Conservation (phyloP, 345 rosid genomes). For the Hibiscus trionum region DNA sequence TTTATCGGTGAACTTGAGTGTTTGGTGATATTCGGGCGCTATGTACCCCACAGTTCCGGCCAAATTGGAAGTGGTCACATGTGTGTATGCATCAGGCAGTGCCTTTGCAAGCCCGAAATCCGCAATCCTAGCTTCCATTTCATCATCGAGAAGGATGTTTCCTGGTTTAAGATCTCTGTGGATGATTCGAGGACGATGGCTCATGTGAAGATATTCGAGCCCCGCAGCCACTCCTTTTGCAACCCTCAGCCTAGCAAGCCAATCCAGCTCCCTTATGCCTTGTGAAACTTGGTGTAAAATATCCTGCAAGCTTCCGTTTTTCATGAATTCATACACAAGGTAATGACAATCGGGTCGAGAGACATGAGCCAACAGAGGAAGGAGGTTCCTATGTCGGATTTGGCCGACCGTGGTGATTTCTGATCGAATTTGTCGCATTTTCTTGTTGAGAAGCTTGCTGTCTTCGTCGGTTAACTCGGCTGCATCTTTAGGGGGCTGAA, state of each 20-base stretch:
- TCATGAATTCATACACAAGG: conserved; percentile 81
- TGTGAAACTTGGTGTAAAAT: conserved; percentile 30
- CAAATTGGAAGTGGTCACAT: conserved; percentile 48
- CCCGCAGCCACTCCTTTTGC: conserved; percentile 79
- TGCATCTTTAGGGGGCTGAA: conserved; percentile 69
- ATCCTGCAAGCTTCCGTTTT: conserved; percentile 85
- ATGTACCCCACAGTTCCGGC: conserved; percentile 93
- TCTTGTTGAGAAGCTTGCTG: conserved; percentile 45
- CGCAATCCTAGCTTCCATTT: conserved; percentile 86
- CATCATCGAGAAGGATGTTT: conserved; percentile 80
- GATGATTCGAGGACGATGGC: conserved; percentile 59
- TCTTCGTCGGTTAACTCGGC: conserved; percentile 65
- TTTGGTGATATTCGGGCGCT: conserved; percentile 88
- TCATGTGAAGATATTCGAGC: conserved; percentile 77
- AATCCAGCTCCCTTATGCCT: conserved; percentile 53
- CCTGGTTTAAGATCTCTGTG: conserved; percentile 93
- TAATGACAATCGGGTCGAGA: conserved; percentile 69
- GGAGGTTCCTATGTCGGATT: conserved; percentile 77
- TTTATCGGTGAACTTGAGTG: conserved; percentile 81
- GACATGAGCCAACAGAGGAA: conserved; percentile 72
- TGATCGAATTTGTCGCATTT: conserved; percentile 74
- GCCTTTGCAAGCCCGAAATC: conserved; percentile 86
- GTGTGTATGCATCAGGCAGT: conserved; percentile 68
- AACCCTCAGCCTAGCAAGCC: conserved; percentile 60
- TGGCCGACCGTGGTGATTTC: conserved; percentile 79